Base-by-base conservation (phyloP, 73 alveolate species). In the Tetrahymena borealis region DNA sequence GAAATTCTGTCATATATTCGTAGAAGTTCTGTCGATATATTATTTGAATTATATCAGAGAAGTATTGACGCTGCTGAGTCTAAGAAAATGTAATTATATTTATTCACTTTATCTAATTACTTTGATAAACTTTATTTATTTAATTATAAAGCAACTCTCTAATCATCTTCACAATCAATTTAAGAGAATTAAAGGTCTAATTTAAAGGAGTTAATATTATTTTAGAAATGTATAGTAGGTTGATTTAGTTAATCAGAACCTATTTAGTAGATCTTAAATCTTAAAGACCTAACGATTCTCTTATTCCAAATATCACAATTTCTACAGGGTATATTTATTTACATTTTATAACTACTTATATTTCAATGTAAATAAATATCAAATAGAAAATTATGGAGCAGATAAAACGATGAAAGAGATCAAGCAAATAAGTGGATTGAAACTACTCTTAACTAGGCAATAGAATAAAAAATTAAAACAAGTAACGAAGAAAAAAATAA, bases 391-490 rank as follows among this genome's bases (percentile, higher is more conserved):
- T 10, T 60, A 4, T 60, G 85, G 85, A 60, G 85, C 28, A 60
- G 28, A 20, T 60, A 32, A 18, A 60, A 60, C 13, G 85, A 93
- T 39, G 90, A 79, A 79, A 93, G 95, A 42, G 91, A 93, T 90
- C 90, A 39, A 11, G 91, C 91, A 10, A 93, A 93, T 93, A 93
- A 93, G 79, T 93, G 95, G 95, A 24, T 93, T 15, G 95, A 93
- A 40, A 92, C 93, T 2, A 93, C 95, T 0, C 11, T 93, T 31
- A 92, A 85, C n/a, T 93, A 79, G 40, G 91, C 95, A 12, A 90
- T 93, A 24, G 77, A 93, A 90, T 39, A 93, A 90, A 93, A 93
- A 41, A 90, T 79, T n/a, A 41, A 85, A 93, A 92, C 90, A 40
- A 90, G 91, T 20, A 39, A 79, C 37, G 95, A 85, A 40, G 91